These are phyloP conservation scores for Botrytis paeoniae DNA, from an alignment of 2,329 filamentous ascomycete genomes.

Conservation along the genomic window DNA sequence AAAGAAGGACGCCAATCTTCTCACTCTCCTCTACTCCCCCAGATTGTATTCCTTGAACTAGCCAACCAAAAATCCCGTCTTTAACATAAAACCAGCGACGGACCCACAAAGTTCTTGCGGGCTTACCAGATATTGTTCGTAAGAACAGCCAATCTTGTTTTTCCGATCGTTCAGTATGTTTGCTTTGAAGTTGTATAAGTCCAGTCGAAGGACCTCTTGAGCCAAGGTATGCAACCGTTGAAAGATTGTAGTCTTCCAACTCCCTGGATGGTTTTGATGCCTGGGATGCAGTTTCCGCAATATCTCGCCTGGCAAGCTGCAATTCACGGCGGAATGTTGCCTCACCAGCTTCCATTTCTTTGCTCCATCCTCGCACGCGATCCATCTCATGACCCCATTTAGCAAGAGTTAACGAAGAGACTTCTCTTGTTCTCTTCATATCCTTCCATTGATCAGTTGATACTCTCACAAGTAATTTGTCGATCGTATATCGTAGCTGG, in stretches of 20 bases:
- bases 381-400: slow-evolving; percentile 81
- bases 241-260: slow-evolving; percentile 86
- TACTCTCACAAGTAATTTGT: slow-evolving; percentile 80
- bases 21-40: slow-evolving; percentile 92
- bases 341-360: slow-evolving; percentile 91
- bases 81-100: slow-evolving; percentile 95
- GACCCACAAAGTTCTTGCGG: slow-evolving; percentile 84
- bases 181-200: slow-evolving; percentile 47
- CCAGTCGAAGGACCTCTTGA: slow-evolving; percentile 61
- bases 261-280: slow-evolving; percentile 80
- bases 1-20: slow-evolving; percentile 90
- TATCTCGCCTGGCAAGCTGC: slow-evolving; percentile 71
- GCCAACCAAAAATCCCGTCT: slow-evolving; percentile 92
- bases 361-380: slow-evolving; percentile 85
- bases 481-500: slow-evolving; percentile 77
- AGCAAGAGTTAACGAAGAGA: slow-evolving; percentile 57
- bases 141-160: slow-evolving; percentile 96
- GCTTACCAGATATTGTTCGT: slow-evolving; percentile 78
- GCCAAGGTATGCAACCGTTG: slow-evolving; percentile 83
- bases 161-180: slow-evolving; percentile 54
- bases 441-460: slow-evolving; percentile 88
- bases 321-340: slow-evolving; percentile 78
- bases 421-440: slow-evolving; percentile 69
- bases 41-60: slow-evolving; percentile 75
- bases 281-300: slow-evolving; percentile 73